phyloP scores from a whole-genome alignment of 495 filamentous ascomycete genomes.

The Pyrenula massariospora region DNA sequence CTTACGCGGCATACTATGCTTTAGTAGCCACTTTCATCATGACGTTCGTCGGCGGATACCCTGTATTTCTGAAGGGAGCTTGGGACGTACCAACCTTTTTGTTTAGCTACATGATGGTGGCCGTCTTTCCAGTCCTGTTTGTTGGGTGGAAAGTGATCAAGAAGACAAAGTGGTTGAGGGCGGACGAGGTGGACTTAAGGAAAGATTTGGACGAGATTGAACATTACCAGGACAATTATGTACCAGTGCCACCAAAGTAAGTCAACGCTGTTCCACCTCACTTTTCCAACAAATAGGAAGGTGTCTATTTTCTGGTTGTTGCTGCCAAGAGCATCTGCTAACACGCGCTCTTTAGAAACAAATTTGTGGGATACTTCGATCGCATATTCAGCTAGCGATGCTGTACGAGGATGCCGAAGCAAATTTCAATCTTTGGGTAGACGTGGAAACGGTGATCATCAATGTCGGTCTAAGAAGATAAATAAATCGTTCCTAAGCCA shows the following conservation, averaged over 20 bases:
- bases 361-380: not conserved
- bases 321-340: not conserved
- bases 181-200: constrained; percentile 51
- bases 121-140: constrained; percentile 52
- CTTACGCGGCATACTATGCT: constrained; percentile 59
- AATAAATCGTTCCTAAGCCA: too few species aligned
- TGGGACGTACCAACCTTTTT: constrained; percentile 67
- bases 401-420: too few species aligned
- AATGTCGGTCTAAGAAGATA: too few species aligned
- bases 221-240: constrained; percentile 56
- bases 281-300: too few species aligned
- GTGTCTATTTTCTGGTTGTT: too few species aligned
- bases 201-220: constrained; percentile 62
- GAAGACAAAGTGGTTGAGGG: constrained; percentile 41
- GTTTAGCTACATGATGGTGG: constrained; percentile 67
- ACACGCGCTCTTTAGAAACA: not conserved
- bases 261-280: constrained; percentile 3
- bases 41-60: constrained; percentile 65
- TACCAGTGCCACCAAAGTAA: constrained; percentile 46
- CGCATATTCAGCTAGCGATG: not conserved
- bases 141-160: constrained; percentile 61
- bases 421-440: too few species aligned
- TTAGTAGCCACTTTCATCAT: constrained; percentile 51
- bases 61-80: constrained; percentile 58
- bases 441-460: too few species aligned